Evolutionary conservation across 2,329 filamentous ascomycete species (phyloP).

Genomic region (Alternaria sp.): DNA sequence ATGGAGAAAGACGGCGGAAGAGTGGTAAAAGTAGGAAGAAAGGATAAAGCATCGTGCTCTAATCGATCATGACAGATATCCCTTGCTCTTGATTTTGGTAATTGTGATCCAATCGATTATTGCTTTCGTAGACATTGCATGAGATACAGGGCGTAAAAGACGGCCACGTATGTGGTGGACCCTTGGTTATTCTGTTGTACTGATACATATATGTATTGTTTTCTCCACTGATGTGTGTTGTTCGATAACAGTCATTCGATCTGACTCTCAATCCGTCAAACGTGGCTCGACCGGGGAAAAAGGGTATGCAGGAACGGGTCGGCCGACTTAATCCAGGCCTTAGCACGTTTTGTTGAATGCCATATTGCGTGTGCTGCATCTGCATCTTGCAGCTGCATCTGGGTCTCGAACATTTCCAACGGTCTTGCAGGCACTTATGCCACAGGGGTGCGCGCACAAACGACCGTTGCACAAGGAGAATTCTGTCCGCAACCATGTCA

Average conservation of each 20-base stretch:
- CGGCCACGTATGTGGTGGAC: conserved; percentile 18
- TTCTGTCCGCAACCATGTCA: not conserved
- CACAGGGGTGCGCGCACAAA: conserved; percentile 12
- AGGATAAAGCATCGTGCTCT: conserved; percentile 2
- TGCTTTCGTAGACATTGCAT: conserved; percentile 9
- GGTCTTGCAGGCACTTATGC: conserved; percentile 5
- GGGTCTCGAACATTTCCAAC: conserved; percentile 15
- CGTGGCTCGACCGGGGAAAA: conserved; percentile 15
- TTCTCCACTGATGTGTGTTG: conserved; percentile 20
- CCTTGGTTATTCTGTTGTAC: conserved; percentile 12
- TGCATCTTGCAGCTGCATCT: conserved; percentile 13
- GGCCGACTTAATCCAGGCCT: conserved; percentile 10
- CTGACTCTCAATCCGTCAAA: conserved; percentile 7
- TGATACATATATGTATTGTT: conserved; percentile 12
- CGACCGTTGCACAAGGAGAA: conserved; percentile 6
- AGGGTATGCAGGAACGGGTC: conserved; percentile 12
- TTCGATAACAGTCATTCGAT: conserved; percentile 15
- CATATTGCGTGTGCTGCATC: conserved; percentile 14
- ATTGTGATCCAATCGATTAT: conserved; percentile 4
- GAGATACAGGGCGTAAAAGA: conserved; percentile 1
- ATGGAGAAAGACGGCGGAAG: conserved; percentile 37
- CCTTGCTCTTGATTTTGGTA: conserved; percentile 3
- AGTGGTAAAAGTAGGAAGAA: conserved; percentile 36
- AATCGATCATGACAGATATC: not conserved
- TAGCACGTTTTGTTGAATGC: conserved; percentile 16